These are phyloP conservation scores for Fusarium praegraminearum DNA, from an alignment of 2,329 filamentous ascomycete species.

Conservation along the genomic window DNA sequence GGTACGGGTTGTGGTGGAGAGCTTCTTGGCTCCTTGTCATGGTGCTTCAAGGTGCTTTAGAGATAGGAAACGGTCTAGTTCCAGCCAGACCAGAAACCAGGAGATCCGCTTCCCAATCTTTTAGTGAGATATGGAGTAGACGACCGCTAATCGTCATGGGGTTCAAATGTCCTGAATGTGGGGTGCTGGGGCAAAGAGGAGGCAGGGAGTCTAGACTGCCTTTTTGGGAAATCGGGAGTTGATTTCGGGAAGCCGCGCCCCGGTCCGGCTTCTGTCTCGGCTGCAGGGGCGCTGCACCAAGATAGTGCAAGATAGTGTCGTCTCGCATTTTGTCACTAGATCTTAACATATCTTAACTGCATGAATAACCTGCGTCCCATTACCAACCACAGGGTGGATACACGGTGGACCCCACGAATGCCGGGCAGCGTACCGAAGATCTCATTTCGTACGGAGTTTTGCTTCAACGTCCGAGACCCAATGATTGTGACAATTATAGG, in stretches of 20 bases:
- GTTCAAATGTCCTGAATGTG: slow-evolving; percentile 37
- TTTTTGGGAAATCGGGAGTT: slow-evolving; percentile 49
- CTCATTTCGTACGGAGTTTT: slow-evolving; percentile 8
- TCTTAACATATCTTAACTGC: slow-evolving; percentile 24
- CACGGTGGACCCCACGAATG: slow-evolving; percentile 17
- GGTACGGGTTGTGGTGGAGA: slow-evolving; percentile 33
- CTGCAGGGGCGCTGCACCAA: slow-evolving; percentile 4
- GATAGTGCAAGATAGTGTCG: slow-evolving; percentile 19
- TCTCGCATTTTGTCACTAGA: accelerated
- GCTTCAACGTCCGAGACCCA: slow-evolving; percentile 2
- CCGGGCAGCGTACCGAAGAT: slow-evolving; percentile 29
- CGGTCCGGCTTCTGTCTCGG: slow-evolving; percentile 47
- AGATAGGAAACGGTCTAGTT: slow-evolving; percentile 6
- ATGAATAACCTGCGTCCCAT: background rate
- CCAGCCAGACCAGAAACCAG: slow-evolving; percentile 3
- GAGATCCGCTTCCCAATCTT: slow-evolving; percentile 16
- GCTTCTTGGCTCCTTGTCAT: slow-evolving; percentile 21
- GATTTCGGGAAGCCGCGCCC: slow-evolving; percentile 45
- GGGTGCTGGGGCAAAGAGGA: slow-evolving; percentile 47
- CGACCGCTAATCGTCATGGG: slow-evolving; percentile 36
- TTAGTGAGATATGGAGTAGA: slow-evolving; percentile 8
- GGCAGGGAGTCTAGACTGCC: slow-evolving; percentile 33
- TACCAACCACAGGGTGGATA: slow-evolving; percentile 11
- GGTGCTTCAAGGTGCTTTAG: background rate
- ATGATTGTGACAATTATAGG: background rate